A percentile compares a stretch with the other conserved stretches of the same genome.
Conservation (phyloP, 2,329 filamentous ascomycete species). For the Rugonectria rugulosa region DNA sequence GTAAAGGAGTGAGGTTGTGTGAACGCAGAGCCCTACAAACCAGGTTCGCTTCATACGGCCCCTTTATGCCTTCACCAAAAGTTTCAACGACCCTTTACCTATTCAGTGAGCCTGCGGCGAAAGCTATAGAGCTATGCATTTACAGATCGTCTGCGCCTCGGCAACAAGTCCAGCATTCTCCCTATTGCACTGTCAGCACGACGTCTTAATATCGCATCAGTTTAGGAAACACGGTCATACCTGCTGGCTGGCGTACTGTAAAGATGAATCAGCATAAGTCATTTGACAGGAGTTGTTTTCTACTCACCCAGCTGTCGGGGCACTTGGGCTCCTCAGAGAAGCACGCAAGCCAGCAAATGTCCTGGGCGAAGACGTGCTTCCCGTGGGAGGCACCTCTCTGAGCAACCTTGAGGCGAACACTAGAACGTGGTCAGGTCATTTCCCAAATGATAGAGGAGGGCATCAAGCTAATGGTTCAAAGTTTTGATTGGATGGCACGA, state of each 20-base stretch:
- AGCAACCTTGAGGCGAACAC: conserved; percentile 2
- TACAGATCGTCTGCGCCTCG: background rate
- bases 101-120: too few relatives aligned
- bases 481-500: background rate
- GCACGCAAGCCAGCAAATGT: conserved; percentile 5
- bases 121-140: too few relatives aligned
- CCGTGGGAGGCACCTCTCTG: background rate
- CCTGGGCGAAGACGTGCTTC: background rate
- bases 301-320: background rate
- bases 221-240: background rate
- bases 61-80: too few relatives aligned
- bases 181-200: background rate
- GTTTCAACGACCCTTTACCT: too few relatives aligned
- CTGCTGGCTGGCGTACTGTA: background rate
- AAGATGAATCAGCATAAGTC: background rate
- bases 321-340: background rate
- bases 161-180: conserved; percentile 6
- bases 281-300: background rate
- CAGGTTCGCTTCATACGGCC: too few relatives aligned
- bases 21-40: too few relatives aligned
- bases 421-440: background rate
- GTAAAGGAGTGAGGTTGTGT: too few relatives aligned
- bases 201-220: background rate
- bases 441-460: too few relatives aligned
- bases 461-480: too few relatives aligned